Conservation (phyloP, 805 yeast species). For the Wickerhamomyces rabaulensis region DNA sequence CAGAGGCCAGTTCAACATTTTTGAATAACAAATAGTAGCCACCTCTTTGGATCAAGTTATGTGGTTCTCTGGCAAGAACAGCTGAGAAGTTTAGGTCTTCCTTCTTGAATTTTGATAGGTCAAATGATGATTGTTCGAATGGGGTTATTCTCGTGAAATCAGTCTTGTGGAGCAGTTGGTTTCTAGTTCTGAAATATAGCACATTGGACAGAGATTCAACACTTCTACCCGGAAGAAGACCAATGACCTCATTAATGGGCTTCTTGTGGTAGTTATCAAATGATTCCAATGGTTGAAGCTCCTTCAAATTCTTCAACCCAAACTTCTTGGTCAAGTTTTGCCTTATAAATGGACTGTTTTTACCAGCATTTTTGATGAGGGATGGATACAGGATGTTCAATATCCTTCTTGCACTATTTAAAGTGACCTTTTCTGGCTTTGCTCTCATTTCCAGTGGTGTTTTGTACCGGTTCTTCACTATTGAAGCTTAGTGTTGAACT, state of each 20-base stretch:
- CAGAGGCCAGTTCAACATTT: conserved; percentile 41
- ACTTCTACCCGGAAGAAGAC: conserved; percentile 2
- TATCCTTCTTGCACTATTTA: conserved; percentile 13
- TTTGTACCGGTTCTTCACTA: neutral
- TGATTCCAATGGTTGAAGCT: neutral
- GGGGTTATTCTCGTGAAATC: conserved; percentile 40
- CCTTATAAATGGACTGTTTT: neutral
- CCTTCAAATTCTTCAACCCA: neutral
- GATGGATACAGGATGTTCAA: conserved; percentile 34
- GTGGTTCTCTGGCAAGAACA: conserved; percentile 45
- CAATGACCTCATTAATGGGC: conserved; percentile 7
- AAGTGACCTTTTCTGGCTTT: conserved; percentile 1
- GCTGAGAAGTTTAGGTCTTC: conserved; percentile 29
- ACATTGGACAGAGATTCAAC: conserved; percentile 24
- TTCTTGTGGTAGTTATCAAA: conserved; percentile 1
- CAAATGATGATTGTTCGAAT: conserved; percentile 18
- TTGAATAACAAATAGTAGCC: conserved; percentile 52
- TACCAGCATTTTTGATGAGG: conserved; percentile 27
- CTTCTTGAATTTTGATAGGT: conserved; percentile 21
- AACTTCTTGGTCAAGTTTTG: conserved; percentile 14
- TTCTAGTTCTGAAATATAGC: conserved; percentile 32
- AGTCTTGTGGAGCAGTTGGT: conserved; percentile 30
- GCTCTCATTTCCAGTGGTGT: neutral
- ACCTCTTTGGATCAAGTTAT: conserved; percentile 37
- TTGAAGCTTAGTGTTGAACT: neutral